phyloP scores from a whole-genome alignment of 1,284 basidiomycete genomes.

The Meripilus lineatus region DNA sequence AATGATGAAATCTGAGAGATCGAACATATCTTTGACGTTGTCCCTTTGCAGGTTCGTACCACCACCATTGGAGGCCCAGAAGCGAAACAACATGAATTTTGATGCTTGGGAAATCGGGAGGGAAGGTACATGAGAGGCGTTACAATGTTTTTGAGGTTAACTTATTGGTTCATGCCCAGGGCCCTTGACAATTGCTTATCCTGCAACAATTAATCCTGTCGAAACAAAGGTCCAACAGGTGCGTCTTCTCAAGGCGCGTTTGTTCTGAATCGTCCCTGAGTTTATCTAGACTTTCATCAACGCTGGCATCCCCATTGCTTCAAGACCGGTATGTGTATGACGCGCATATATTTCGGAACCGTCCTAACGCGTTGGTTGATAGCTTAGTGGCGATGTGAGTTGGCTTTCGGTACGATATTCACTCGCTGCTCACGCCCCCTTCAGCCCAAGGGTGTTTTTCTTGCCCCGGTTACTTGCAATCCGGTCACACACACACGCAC shows the following conservation, averaged over 20 bases:
- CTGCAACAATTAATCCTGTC: not conserved
- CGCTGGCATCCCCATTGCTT: conserved; percentile 9
- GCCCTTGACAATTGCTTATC: not conserved
- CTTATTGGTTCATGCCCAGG: not conserved
- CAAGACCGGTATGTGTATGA: conserved; percentile 10
- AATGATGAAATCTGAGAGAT: conserved; percentile 7
- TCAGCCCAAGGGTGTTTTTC: conserved; percentile 10
- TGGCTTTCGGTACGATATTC: not conserved
- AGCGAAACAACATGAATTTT: not conserved
- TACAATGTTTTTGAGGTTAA: no score
- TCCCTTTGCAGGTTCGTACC: not conserved
- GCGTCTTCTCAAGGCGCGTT: not conserved
- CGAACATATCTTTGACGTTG: conserved; percentile 2
- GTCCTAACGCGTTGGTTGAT: not conserved
- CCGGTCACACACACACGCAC: conserved; percentile 14
- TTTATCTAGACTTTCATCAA: conserved; percentile 8
- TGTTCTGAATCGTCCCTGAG: not conserved
- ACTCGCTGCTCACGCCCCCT: not conserved
- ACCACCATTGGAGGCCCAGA: not conserved
- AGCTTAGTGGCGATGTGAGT: conserved; percentile 16
- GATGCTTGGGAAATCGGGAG: not conserved
- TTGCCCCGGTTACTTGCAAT: conserved; percentile 11
- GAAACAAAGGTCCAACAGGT: conserved; percentile 6
- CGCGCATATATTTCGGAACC: no score
- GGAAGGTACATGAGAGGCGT: not conserved